phyloP scores from a whole-genome alignment of 208 protist genomes.

The Acanthamoeba lenticulata region DNA sequence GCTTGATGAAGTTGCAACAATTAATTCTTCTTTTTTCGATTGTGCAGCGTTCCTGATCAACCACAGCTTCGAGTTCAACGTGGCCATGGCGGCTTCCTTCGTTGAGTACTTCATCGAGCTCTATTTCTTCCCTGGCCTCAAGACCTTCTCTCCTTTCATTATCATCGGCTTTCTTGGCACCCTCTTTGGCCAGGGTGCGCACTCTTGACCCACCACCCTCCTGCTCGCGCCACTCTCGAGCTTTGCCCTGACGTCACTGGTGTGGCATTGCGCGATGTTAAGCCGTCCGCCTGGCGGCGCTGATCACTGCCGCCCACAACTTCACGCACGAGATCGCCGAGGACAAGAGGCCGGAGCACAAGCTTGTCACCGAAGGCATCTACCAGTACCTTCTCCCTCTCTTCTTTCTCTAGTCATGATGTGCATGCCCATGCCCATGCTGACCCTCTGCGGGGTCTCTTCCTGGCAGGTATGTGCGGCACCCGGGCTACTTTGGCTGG shows the following conservation, averaged over 20 bases:
- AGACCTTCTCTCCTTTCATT: conserved; percentile 10
- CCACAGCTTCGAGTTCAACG: conserved; percentile 76
- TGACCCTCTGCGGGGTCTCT: not conserved
- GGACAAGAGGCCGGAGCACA: conserved; percentile 83
- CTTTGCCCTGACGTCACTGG: not conserved
- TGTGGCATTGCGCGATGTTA: not conserved
- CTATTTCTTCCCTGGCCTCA: conserved; percentile 77
- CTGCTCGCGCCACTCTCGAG: not conserved
- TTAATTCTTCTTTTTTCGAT: not conserved
- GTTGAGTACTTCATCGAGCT: conserved; percentile 79
- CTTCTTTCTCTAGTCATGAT: not conserved
- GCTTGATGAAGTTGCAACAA: not conserved
- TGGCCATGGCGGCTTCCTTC: conserved; percentile 70
- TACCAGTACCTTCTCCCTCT: conserved; percentile 83
- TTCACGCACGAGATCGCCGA: conserved; percentile 77
- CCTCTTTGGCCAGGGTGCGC: conserved; percentile 24
- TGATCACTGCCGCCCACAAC: conserved; percentile 79
- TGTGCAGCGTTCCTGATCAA: conserved; percentile 76
- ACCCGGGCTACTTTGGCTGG: conserved; percentile 97
- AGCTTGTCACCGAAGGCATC: conserved; percentile 92
- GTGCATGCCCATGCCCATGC: not conserved
- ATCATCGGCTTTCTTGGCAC: conserved; percentile 59
- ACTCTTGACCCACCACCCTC: not conserved
- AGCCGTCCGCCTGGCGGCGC: conserved; percentile 64
- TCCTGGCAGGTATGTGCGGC: conserved; percentile 83